Evolutionary conservation across 73 alveolate genomes (phyloP).

Genomic region (Symbiodinium pilosum): DNA sequence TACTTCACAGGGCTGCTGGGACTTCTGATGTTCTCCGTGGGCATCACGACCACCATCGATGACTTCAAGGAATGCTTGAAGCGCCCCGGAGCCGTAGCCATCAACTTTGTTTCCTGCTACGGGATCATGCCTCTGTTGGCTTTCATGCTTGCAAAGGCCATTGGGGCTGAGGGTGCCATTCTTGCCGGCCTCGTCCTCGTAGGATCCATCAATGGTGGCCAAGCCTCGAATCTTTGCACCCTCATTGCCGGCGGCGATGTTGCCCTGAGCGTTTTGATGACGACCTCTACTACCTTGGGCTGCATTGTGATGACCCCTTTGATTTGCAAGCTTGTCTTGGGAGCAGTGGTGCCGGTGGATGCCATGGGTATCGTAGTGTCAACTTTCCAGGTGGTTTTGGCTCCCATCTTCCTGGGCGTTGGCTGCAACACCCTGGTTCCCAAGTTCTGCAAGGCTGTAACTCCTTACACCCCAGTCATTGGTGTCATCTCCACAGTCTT

Average conservation of each 20-base stretch:
- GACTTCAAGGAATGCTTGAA: slow-evolving; percentile 93
- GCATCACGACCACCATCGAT: slow-evolving; percentile 89
- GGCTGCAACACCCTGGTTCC: slow-evolving; percentile 78
- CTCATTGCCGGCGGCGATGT: slow-evolving; percentile 90
- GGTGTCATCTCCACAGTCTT: slow-evolving; percentile 84
- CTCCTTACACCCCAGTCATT: slow-evolving; percentile 83
- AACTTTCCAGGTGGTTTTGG: slow-evolving; percentile 92
- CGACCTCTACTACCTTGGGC: slow-evolving; percentile 88
- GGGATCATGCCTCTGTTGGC: slow-evolving; percentile 86
- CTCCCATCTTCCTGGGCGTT: slow-evolving; percentile 83
- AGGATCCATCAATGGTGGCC: slow-evolving; percentile 91
- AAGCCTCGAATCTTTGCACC: slow-evolving; percentile 90
- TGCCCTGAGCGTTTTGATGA: slow-evolving; percentile 74
- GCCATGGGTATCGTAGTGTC: slow-evolving; percentile 81
- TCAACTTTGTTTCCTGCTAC: slow-evolving; percentile 78
- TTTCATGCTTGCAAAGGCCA: slow-evolving; percentile 58
- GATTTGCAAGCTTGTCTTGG: slow-evolving; percentile 80
- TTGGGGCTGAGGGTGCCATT: slow-evolving; percentile 90
- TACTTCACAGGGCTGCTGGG: slow-evolving; percentile 89
- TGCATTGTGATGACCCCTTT: slow-evolving; percentile 77
- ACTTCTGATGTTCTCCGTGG: slow-evolving; percentile 68
- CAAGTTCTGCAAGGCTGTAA: slow-evolving; percentile 70
- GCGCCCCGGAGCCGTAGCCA: slow-evolving; percentile 91
- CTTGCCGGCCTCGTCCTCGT: slow-evolving; percentile 84
- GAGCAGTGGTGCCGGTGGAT: slow-evolving; percentile 92